A percentile compares a stretch with the other conserved stretches of the same genome.
phyloP scores from a whole-genome alignment of 352 stramenopile species.

The Globisporangium irregulare region DNA sequence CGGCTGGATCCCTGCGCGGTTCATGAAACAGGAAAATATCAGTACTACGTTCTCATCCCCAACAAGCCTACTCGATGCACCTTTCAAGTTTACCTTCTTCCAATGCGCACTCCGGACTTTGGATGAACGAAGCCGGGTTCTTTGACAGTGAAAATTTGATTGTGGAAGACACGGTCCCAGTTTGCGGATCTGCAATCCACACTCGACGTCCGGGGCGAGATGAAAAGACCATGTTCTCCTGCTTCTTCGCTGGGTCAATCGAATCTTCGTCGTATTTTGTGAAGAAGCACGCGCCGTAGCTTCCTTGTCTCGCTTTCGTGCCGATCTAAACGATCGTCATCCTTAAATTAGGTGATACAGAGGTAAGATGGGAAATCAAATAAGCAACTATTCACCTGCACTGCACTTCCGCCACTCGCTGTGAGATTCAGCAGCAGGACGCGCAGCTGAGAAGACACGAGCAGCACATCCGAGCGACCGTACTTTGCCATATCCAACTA shows the following conservation, averaged over 20 bases:
- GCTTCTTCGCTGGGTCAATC: conserved; percentile 57
- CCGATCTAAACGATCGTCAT: conserved; percentile 44
- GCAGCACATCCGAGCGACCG: conserved; percentile 53
- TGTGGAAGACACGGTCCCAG: conserved; percentile 76
- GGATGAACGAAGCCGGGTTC: conserved; percentile 56
- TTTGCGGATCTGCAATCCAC: conserved; percentile 77
- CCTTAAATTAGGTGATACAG: not conserved
- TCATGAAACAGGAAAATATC: not conserved
- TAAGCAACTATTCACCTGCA: conserved; percentile 31
- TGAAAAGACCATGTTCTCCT: conserved; percentile 76
- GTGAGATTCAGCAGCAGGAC: conserved; percentile 79
- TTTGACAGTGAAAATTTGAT: conserved; percentile 81
- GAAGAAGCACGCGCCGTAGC: conserved; percentile 82
- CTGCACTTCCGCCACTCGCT: conserved; percentile 59
- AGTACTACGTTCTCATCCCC: not conserved
- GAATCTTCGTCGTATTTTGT: conserved; percentile 51
- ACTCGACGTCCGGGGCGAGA: conserved; percentile 74
- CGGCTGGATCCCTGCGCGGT: conserved; percentile 41
- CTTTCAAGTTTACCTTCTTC: conserved; percentile 42
- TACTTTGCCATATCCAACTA: conserved; percentile 69
- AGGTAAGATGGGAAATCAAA: not conserved
- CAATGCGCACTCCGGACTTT: conserved; percentile 44
- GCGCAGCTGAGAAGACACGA: conserved; percentile 82
- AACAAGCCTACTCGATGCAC: not conserved
- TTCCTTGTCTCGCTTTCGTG: conserved; percentile 78